A percentile compares a stretch with the other conserved stretches of the same genome.
Evolutionary conservation across 768 basidiomycete species (phyloP).

Genomic region (Macrolepiota fuliginosa): DNA sequence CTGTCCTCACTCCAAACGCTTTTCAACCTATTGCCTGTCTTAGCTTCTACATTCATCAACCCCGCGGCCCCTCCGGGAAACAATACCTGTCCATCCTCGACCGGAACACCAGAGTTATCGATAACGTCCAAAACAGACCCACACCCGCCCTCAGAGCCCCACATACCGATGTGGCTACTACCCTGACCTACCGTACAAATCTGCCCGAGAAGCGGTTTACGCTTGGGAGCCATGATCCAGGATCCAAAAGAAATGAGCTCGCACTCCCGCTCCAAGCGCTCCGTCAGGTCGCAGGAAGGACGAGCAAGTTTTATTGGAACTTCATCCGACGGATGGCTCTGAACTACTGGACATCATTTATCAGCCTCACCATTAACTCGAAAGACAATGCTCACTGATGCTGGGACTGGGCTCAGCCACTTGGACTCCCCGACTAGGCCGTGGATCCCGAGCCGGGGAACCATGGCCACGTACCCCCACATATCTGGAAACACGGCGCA

Average conservation of each 20-base stretch:
- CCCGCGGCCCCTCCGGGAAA: not conserved
- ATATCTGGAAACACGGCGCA: too few species aligned
- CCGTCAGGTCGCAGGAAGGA: not conserved
- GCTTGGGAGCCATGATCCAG: too few species aligned
- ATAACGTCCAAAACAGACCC: not conserved
- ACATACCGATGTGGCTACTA: too few species aligned
- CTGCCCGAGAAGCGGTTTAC: too few species aligned
- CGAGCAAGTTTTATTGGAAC: not conserved
- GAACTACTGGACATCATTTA: not conserved
- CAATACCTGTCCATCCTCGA: not conserved
- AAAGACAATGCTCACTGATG: not conserved
- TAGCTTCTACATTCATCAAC: not conserved
- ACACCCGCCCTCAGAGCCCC: not conserved
- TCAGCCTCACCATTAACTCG: not conserved
- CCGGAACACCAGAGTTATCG: constrained; percentile 1
- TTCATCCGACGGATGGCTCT: not conserved
- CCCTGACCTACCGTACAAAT: too few species aligned
- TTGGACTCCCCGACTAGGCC: too few species aligned
- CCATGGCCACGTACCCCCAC: too few species aligned
- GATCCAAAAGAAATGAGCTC: too few species aligned
- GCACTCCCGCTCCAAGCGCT: not conserved
- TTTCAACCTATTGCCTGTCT: not conserved
- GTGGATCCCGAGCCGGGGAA: too few species aligned
- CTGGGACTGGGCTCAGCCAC: not conserved
- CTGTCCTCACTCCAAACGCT: not conserved